Base-by-base conservation (phyloP, 352 stramenopile genomes). In the Pilasporangium apinafurcum region DNA sequence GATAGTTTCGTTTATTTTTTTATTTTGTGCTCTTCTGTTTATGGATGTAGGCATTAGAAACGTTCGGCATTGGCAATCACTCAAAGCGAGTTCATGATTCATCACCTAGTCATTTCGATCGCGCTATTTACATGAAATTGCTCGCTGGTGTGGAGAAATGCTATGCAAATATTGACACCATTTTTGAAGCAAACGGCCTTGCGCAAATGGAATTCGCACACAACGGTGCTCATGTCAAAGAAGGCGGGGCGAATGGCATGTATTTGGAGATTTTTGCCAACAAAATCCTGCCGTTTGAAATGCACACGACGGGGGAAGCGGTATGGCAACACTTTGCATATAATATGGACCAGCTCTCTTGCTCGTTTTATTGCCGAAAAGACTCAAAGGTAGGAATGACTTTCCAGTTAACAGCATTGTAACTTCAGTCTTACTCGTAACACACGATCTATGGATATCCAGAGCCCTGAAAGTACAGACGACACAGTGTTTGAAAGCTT, bases 401-500 rank as follows among this genome's bases (percentile, higher is more conserved):
- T 24, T 27, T 25, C 8, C 4, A 20, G 17, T 22, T 7, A 12
- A 17, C 26, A 4, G 9, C 16, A 22, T 45, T 29, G 7, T 36
- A 46, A 31, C 16, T 20, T 5, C 27, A 14, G n/a, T 17, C 39
- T 50, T 8, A 43, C 42, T 40, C 20, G 22, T 20, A 37, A n/a
- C n/a, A n/a, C n/a, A n/a, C n/a, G 16, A 4, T 33, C 8, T 35
- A 4, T 21, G 29, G 16, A 32, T 4, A 14, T 10, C 35, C 21
- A 42, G 39, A 31, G n/a, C 35, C 21, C 58, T 21, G n/a, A n/a
- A n/a, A n/a, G n/a, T n/a, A 43, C 48, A 7, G 54, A 62, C 46
- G 50, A 78, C 42, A 76, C 65, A 26, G 71, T 83, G 27, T 39
- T 80, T 24, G 70, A 80, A 24, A 67, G 66, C 29, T 69, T 78